A percentile compares a stretch with the other conserved stretches of the same genome.
These are phyloP conservation scores for Nicotiana sylvestris DNA, from an alignment of 257 asterid species.

Conservation along the genomic window DNA sequence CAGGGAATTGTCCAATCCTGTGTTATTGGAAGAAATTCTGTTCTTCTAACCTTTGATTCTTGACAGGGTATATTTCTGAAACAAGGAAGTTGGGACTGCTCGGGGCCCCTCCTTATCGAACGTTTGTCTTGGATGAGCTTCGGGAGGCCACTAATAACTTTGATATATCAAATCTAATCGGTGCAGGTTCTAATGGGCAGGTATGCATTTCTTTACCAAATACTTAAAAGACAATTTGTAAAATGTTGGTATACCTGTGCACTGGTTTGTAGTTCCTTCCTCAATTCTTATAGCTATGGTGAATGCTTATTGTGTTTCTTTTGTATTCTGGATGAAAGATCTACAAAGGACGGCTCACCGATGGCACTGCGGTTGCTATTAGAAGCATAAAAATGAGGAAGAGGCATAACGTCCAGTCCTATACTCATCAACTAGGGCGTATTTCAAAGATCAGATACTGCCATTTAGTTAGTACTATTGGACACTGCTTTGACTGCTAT, in stretches of 20 bases:
- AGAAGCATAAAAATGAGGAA: conserved; percentile 52
- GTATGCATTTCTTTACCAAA: conserved; percentile 25
- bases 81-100: conserved; percentile 71
- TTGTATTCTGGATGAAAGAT: conserved; percentile 30
- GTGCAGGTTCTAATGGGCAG: conserved; percentile 65
- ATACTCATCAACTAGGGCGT: conserved; percentile 70
- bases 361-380: conserved; percentile 58
- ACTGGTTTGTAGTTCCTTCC: neutral
- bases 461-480: conserved; percentile 71
- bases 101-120: conserved; percentile 64
- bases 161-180: conserved; percentile 39
- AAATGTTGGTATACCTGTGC: neutral
- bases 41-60: conserved; percentile 9
- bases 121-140: conserved; percentile 69
- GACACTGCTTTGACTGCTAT: conserved; percentile 74
- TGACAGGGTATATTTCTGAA: conserved; percentile 73
- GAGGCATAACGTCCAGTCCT: conserved; percentile 45
- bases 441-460: conserved; percentile 60
- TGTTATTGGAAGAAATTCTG: neutral
- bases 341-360: conserved; percentile 63
- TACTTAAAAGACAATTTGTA: neutral
- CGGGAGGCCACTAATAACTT: conserved; percentile 84
- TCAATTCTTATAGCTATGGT: neutral
- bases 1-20: neutral
- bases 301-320: neutral